Evolutionary conservation across 108 stramenopile genomes (phyloP), one percentile per base, ranked within the genome.

Genomic region (Phaeodactylum tricornutum): DNA sequence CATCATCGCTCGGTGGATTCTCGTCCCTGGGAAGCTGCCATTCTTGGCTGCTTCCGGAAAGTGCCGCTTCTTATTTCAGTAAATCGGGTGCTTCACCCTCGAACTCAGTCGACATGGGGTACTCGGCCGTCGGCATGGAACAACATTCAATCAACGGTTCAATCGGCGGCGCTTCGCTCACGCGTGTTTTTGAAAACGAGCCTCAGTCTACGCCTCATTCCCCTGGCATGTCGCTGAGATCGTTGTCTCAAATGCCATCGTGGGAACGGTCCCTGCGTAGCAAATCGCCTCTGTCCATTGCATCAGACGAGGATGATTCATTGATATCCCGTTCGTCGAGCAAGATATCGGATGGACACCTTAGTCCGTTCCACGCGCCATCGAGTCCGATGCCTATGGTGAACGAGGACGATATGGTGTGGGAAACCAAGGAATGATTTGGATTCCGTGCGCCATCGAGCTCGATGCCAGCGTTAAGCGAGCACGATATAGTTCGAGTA

Each of bases 1-100:
- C 42, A 5, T 43, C 41, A 7, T 42, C 53, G 2, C 19, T 42
- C 8, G 53, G 53, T 14, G 45, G 24, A 4, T 26, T 22, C 22
- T 46, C 45, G 5, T 46, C 39, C 8, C 8, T 55, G 16, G 53
- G 53, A 8, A 55, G 53, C 41, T 55, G 53, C 23, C 53, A 55
- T 27, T 41, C 37, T 7, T 55, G 40, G 41, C 25, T 55, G 26
- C n/a, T n/a, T n/a, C 40, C 40, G 24, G 45, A 20, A n/a, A 26
- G 24, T 19, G 42, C 53, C 1, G 21, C 53, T 29, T 55, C 41
- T 2, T 55, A 43, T 16, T 43, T 42, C 23, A 31, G 29, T 29
- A 42, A 42, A 12, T 12, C 23, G 1, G 29, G 28, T 19, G 40
- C 7, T 1, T n/a, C 23, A 29, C 41, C 24, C 24, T 14, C 29